Evolutionary conservation across 2,329 filamentous ascomycete genomes (phyloP).

Genomic region (Neofusicoccum cordaticola): DNA sequence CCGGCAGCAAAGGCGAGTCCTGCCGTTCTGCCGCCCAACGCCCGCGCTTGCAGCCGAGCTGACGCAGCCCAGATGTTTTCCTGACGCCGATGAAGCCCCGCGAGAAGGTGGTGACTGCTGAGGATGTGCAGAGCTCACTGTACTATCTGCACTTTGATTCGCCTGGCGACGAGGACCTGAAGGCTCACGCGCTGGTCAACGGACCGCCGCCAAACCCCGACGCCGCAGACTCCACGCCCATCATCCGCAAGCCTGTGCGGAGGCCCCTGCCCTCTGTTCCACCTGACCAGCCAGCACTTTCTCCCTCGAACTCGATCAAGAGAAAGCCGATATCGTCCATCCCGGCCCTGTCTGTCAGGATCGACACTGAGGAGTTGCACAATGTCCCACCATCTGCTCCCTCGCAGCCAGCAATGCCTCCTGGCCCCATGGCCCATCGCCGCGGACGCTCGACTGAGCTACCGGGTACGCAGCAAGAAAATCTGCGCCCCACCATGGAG

Average conservation of each 20-base stretch:
- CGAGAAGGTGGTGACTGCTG: slow-evolving; percentile 80
- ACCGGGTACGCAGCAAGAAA: background rate
- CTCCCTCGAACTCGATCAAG: background rate
- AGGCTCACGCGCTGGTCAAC: background rate
- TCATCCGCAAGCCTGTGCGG: slow-evolving; percentile 16
- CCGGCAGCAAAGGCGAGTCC: slow-evolving; percentile 70
- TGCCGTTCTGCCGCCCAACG: slow-evolving; percentile 7
- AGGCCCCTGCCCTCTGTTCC: slow-evolving; percentile 20
- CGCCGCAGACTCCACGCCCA: background rate
- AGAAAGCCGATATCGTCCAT: slow-evolving; percentile 16
- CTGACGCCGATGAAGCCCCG: slow-evolving; percentile 87
- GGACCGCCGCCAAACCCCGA: background rate
- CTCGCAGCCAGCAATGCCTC: background rate
- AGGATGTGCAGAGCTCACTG: slow-evolving; percentile 81
- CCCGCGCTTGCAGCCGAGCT: background rate
- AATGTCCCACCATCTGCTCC: slow-evolving; percentile 21
- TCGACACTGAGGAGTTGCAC: slow-evolving; percentile 27
- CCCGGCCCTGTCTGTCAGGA: slow-evolving; percentile 28
- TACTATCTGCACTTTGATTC: slow-evolving; percentile 86
- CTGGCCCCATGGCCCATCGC: background rate
- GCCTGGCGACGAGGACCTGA: slow-evolving; percentile 45
- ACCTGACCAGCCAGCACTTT: background rate
- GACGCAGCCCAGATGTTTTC: slow-evolving; percentile 67
- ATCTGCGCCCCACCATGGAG: background rate
- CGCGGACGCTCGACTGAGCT: slow-evolving; percentile 2